phyloP scores from a whole-genome alignment of 1,139 yeast genomes.

The Yamadazyma sp. region DNA sequence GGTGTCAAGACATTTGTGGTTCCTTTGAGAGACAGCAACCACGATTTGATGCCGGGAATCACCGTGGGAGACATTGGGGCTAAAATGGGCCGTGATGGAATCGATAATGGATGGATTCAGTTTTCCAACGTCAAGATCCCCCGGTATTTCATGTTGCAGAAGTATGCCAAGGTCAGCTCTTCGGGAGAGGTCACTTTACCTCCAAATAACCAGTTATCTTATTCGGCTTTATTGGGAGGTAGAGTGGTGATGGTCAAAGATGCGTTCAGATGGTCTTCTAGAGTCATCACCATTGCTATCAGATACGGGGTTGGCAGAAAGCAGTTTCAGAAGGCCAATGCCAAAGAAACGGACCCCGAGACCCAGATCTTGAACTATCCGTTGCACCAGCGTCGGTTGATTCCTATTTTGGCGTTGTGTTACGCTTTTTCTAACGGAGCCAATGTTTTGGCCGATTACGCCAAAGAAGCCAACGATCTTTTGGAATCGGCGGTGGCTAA shows the following conservation, averaged over 20 bases:
- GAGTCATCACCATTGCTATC: constrained; percentile 79
- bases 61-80: constrained; percentile 89
- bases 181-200: constrained; percentile 71
- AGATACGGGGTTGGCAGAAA: constrained; percentile 89
- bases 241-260: constrained; percentile 88
- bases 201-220: constrained; percentile 82
- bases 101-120: constrained; percentile 95
- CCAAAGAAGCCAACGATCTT: constrained; percentile 51
- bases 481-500: constrained; percentile 54
- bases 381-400: constrained; percentile 79
- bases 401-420: constrained; percentile 77
- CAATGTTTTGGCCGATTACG: constrained; percentile 50
- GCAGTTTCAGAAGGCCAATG: constrained; percentile 54
- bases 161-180: constrained; percentile 70
- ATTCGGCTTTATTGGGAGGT: constrained; percentile 84
- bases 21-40: constrained; percentile 75
- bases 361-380: constrained; percentile 76
- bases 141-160: constrained; percentile 77
- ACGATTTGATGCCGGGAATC: constrained; percentile 74
- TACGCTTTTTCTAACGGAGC: constrained; percentile 79
- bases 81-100: constrained; percentile 89
- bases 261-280: constrained; percentile 77
- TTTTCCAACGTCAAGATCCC: constrained; percentile 82
- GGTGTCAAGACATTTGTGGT: constrained; percentile 92
- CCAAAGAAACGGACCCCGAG: constrained; percentile 40